Base-by-base conservation (phyloP, 192 early-diverging fungal species). In the Coemansia sp. region DNA sequence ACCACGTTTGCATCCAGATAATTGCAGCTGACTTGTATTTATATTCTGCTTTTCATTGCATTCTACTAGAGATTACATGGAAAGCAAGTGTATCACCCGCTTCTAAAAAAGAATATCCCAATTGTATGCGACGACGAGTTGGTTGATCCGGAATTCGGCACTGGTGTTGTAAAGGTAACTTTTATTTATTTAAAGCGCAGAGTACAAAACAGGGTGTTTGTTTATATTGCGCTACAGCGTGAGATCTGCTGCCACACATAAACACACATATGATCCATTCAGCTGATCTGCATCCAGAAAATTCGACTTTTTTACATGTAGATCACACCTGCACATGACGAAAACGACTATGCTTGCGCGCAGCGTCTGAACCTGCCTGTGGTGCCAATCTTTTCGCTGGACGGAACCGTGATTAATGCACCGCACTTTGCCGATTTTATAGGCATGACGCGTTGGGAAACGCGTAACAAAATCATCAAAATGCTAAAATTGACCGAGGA, bases 321-420 rank as follows among this genome's bases (percentile, higher is more conserved):
- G 84, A 87, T 98, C 46, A 97, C 96, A 2, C 96, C 96, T 17
- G 94, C 93, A 3, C 96, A 98, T 62, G 96, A 98, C 56, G 86
- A 71, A 13, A 91, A 91, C 71, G 96, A 98, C 74, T 93, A 91
- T 64, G 85, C 80, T 2, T 91, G 92, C 62, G 96, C 91, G 25
- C 86, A 88, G 49, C 84, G 93, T 24, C 87, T 94, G 67, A 80
- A 82, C 15, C 70, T 96, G 37, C 86, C 90, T 13, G 85, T 91
- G 44, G 81, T 92, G 48, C 89, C 85, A 62, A 93, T 98, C 14
- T 87, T 98, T 49, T 87, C 87, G 13, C 90, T 91, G 39, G 83
- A 89, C 46, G 96, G 96, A 1, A 82, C 81, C 19, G 73, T 98
- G 3, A 61, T 64, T 0, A 33, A 55, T 15, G 17, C 57, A 8